Evolutionary conservation across 2,329 filamentous ascomycete genomes (phyloP), one percentile per base, ranked within the genome.

Genomic region (Lecanicillium sp.): DNA sequence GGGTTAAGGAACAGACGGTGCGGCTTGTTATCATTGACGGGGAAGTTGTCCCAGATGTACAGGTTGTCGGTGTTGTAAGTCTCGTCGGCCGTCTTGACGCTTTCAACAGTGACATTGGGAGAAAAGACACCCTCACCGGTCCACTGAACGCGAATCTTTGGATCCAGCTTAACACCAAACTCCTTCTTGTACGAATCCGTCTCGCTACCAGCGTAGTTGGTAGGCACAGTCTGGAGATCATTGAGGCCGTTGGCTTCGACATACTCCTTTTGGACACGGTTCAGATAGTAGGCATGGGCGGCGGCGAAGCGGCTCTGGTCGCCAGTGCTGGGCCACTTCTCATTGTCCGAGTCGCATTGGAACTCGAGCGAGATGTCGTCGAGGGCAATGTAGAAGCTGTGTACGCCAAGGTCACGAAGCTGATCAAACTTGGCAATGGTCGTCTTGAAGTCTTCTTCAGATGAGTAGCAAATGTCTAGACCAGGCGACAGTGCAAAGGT

Each of bases 31-130:
- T 45, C 44, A 33, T 45, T 45, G 27, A 45, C 42, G 16, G 44
- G 44, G 27, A 45, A 43, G 37, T 45, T 45, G 36, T 45, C 44
- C 44, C 44, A 45, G 22, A 45, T 40, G 33, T 39, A 45, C 7
- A 45, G 44, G 25, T 45, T 43, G 35, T 43, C 39, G 9, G 41
- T 45, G 25, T 40, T 41, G 18, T 45, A 44, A n/a, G 32, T 43
- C 2, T 40, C 9, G 19, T 29, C 37, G 12, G 44, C 42, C 6
- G 36, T 36, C 5, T 35, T 27, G 19, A 41, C 44, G 22, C 41
- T 42, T 22, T 45, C 41, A 9, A 37, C 38, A 13, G 44, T 45
- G 18, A 44, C 40, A 15, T 29, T 31, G 36, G 36, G 31, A 6
- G 44, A 45, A 19, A 45, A 43, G 33, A 41, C 39, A 14, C 39